A percentile compares a stretch with the other conserved stretches of the same genome.
These are phyloP conservation scores for Claviceps citrina DNA, from an alignment of 2,329 filamentous ascomycete genomes.

Conservation along the genomic window DNA sequence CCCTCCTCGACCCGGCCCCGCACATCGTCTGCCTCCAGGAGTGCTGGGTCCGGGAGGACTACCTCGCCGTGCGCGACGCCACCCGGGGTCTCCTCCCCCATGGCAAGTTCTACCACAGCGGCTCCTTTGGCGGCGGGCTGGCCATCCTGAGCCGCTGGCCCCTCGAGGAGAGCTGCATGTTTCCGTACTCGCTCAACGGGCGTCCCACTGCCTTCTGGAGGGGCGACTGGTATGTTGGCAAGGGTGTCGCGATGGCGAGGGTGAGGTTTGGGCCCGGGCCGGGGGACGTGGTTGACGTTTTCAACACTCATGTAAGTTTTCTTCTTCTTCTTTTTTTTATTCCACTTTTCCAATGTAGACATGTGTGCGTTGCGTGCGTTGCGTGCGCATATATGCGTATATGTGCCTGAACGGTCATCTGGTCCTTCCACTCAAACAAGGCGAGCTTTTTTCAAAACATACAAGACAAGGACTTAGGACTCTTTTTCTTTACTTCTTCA, in stretches of 20 bases:
- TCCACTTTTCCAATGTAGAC: no score
- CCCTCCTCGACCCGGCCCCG: conserved; percentile 49
- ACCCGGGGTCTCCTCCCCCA: conserved; percentile 66
- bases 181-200: conserved; percentile 77
- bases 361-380: no score
- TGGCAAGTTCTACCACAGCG: conserved; percentile 84
- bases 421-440: no score
- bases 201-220: conserved; percentile 85
- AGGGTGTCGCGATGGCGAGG: conserved; percentile 73
- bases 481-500: no score
- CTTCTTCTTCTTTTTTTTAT: background rate
- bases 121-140: conserved; percentile 77
- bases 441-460: no score
- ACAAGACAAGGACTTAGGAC: no score
- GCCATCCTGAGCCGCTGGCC: conserved; percentile 86
- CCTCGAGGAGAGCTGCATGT: conserved; percentile 78
- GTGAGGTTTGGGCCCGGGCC: conserved; percentile 52
- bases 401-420: no score
- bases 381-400: no score
- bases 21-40: conserved; percentile 90
- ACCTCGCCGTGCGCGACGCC: conserved; percentile 57
- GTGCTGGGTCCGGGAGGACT: conserved; percentile 82
- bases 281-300: conserved; percentile 67
- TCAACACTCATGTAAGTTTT: conserved; percentile 64
- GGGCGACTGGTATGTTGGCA: conserved; percentile 93